Base-by-base conservation (phyloP, 306 rosid genomes). In the Corylus heterophylla region DNA sequence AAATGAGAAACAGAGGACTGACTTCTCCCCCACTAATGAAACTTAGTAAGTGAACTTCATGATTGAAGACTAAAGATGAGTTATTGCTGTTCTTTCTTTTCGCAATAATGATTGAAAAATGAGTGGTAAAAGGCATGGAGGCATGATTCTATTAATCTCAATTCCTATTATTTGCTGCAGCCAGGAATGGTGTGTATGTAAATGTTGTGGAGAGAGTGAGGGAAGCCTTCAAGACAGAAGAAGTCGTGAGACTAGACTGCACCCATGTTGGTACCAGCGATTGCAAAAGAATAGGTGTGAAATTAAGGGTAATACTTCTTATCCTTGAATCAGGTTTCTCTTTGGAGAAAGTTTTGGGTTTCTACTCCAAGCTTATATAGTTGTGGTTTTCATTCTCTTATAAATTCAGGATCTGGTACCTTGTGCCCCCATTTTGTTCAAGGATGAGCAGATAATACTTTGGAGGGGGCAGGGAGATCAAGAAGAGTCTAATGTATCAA, bases 181-280 rank as follows among this genome's bases (percentile, higher is more conserved):
- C 98, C 8, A 92, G 98, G 83, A 95, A 95, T 45, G 98, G 97
- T 39, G 97, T 90, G 50, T 95, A 90, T 85, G 96, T 89, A 59
- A 89, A 88, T 78, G 98, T 92, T 39, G 91, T 90, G 76, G 93
- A 80, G 71, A 89, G 82, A 83, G 91, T 95, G 76, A 86, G 92
- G 83, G 98, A 91, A 77, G 92, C 94, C 39, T 90, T 95, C 18
- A 17, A 79, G 88, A 85, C 83, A 14, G 90, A 86, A 74, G 98
- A 95, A 86, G 92, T 95, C 27, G 92, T 95, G 69, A 91, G 91
- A 88, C 88, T 92, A 25, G 97, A 95, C 84, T 95, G 98, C 79
- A 75, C 83, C 29, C 92, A 91, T 78, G 96, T 89, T 39, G 98
- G 95, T 37, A 67, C 88, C 76, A 84, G 91, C 66, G 97, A 95